Evolutionary conservation across 441 rosid genomes (phyloP).

Genomic region (Gossypium davidsonii): DNA sequence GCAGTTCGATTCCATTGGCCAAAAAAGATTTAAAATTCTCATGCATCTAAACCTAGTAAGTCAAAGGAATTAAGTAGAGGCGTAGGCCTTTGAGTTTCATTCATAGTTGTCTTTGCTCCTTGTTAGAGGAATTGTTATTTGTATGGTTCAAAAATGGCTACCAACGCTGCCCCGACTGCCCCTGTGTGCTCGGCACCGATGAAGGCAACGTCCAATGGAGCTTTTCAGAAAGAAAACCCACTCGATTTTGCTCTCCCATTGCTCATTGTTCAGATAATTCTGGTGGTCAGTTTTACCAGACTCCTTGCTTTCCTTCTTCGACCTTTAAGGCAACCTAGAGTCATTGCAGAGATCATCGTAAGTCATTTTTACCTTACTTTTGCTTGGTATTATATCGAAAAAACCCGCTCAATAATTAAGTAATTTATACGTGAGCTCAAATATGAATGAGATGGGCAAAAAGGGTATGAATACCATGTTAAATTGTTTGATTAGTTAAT

Average conservation of each 20-base stretch:
- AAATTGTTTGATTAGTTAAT: too few species aligned
- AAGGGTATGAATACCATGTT: too few species aligned
- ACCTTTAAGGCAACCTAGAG: slow-evolving; percentile 56
- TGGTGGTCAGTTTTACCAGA: slow-evolving; percentile 47
- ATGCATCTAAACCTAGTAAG: neutral
- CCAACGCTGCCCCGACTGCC: neutral
- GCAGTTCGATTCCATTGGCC: neutral
- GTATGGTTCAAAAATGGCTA: slow-evolving; percentile 9
- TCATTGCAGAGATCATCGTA: slow-evolving; percentile 62
- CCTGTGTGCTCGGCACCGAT: slow-evolving; percentile 25
- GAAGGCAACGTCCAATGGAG: slow-evolving; percentile 70
- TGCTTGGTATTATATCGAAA: neutral
- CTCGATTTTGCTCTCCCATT: slow-evolving; percentile 59
- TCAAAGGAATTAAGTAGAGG: neutral
- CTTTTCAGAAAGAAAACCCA: slow-evolving; percentile 56
- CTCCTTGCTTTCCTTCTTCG: slow-evolving; percentile 37
- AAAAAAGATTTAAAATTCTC: neutral
- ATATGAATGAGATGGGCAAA: too few species aligned
- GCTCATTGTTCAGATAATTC: slow-evolving; percentile 45
- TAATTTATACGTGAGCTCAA: too few species aligned
- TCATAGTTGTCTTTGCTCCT: neutral
- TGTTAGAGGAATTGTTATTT: neutral
- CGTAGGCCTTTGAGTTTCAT: neutral
- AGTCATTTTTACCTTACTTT: slow-evolving; percentile 4
- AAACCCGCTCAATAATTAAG: too few species aligned